Evolutionary conservation across 768 basidiomycete genomes (phyloP), one percentile per base, ranked within the genome.

Genomic region (Lenzites betulinus): DNA sequence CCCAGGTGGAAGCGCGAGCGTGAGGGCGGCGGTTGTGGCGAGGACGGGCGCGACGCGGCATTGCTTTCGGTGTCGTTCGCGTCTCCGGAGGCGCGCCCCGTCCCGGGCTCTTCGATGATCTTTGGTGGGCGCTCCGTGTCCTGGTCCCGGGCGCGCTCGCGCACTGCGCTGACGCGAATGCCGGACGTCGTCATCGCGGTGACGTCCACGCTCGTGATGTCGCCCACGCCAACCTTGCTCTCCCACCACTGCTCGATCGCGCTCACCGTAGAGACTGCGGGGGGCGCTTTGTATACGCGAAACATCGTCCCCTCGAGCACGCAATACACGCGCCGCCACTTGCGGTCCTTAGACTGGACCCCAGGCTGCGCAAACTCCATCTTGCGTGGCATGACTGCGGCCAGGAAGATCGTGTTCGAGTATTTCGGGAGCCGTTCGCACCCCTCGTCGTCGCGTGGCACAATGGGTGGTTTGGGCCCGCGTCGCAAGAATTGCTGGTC

Each of bases 301-400:
- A 98, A 86, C 63, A 81, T 78, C n/a, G 97, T 98, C 47, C 97
- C 97, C 69, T 97, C 93, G 26, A 99, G 76, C 67, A 95, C 90
- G 70, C 93, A 92, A 64, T 95, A 80, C 51, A 90, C 86, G 51
- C 91, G 79, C 60, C 91, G 83, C 97, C 97, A 99, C 69, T 93
- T 92, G 47, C 97, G 79, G 71, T 98, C 95, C 70, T 81, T 84
- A 7, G 95, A 88, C 72, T 96, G 92, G 2, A 92, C 79, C 7
- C 95, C 95, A 0, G 95, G 93, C 12, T 81, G 74, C 4, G 75
- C 78, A 70, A 99, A 98, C 78, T 99, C 97, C 86, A 95, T 84
- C 79, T 99, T 99, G 48, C 92, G 85, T 1, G 90, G 89, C 78
- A 99, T 83, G 54, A 87, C 80, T 3, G 88, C 92, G 36, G 84